Evolutionary conservation across 2,329 filamentous ascomycete genomes (phyloP).

Genomic region (Aureobasidium sp.): DNA sequence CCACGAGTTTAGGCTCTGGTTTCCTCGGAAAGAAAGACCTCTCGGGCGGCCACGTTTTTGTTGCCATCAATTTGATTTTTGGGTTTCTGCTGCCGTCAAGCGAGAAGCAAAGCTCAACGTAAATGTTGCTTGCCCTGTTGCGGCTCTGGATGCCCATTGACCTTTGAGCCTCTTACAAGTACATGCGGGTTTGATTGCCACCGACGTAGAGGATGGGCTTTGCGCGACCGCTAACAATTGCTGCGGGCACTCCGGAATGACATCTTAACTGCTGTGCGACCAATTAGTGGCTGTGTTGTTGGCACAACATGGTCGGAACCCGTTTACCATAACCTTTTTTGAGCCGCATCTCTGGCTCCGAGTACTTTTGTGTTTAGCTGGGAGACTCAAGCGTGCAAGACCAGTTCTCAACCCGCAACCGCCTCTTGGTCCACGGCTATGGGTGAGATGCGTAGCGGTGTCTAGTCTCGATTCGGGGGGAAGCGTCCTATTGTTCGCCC

Average conservation of each 20-base stretch:
- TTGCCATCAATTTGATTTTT: neutral
- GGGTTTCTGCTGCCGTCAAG: neutral
- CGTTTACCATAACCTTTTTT: neutral
- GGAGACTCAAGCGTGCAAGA: neutral
- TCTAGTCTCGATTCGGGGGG: neutral
- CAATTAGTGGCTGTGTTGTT: neutral
- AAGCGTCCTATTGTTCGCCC: neutral
- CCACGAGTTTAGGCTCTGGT: neutral
- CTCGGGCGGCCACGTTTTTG: neutral
- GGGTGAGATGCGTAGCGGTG: neutral
- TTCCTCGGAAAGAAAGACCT: neutral
- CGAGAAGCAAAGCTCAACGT: neutral
- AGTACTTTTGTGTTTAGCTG: neutral
- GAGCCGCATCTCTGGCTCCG: conserved; percentile 2
- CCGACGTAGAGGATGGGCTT: conserved; percentile 5
- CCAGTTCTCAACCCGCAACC: neutral
- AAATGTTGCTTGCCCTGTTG: neutral
- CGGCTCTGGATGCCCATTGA: neutral
- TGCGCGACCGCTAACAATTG: neutral
- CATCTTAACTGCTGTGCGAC: neutral
- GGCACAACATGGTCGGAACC: neutral
- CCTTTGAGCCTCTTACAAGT: neutral
- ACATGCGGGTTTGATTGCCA: conserved; percentile 3
- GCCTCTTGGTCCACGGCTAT: neutral
- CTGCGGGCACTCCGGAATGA: neutral